A percentile compares a stretch with the other conserved stretches of the same genome.
phyloP scores from a whole-genome alignment of 305 asterid genomes.

The Salvia sclarea region DNA sequence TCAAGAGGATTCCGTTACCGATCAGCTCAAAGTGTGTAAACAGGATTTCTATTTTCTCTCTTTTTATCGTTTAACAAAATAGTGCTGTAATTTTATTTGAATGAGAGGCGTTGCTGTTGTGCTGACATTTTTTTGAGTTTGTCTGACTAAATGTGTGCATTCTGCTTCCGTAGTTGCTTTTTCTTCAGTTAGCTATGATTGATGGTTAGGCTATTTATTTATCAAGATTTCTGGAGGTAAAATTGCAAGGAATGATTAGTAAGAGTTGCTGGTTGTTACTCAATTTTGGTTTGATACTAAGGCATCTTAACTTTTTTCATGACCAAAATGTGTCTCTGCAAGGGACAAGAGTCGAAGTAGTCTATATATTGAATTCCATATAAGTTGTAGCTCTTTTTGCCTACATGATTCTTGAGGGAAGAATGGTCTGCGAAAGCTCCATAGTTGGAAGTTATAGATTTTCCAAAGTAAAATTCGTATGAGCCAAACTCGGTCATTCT shows the following conservation, averaged over 20 bases:
- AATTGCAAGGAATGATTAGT: background rate
- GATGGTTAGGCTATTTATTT: background rate
- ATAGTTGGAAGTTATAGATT: background rate
- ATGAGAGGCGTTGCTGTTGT: background rate
- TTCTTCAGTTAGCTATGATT: background rate
- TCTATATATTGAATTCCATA: background rate
- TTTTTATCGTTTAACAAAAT: background rate
- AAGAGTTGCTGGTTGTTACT: background rate
- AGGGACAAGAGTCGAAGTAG: background rate
- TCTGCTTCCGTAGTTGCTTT: background rate
- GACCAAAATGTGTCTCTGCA: background rate
- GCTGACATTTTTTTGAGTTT: background rate
- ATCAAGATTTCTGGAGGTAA: background rate
- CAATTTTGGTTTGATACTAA: slow-evolving; percentile 27
- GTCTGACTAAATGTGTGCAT: background rate
- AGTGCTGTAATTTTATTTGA: background rate
- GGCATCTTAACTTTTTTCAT: background rate
- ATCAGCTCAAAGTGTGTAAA: slow-evolving; percentile 63
- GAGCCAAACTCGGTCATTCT: background rate
- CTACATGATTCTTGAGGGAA: background rate
- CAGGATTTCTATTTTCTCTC: background rate
- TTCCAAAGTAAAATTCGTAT: background rate
- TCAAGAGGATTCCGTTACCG: slow-evolving; percentile 77
- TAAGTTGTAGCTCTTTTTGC: background rate
- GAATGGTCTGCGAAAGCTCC: background rate